Base-by-base conservation (phyloP, 2,329 filamentous ascomycete genomes). In the Nemania sp. region DNA sequence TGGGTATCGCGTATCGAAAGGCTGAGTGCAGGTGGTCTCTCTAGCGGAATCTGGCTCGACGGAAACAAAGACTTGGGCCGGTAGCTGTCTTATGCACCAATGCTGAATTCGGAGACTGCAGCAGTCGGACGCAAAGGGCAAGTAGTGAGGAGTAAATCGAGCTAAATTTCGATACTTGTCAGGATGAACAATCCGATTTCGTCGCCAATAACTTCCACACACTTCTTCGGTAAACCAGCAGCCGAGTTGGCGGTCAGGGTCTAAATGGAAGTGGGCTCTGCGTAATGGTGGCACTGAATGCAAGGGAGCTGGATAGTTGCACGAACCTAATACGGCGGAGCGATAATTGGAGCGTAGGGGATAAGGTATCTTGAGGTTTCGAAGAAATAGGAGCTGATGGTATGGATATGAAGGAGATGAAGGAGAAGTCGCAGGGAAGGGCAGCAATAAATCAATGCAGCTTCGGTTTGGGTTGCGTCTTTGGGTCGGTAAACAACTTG, bases 401-500 rank as follows among this genome's bases (percentile, higher is more conserved):
- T 43, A 43, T 31, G n/a, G n/a, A 31, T 11, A 6, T 28, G 26
- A 28, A 6, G 26, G 12, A 19, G 2, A 44, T 44, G 43, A 45
- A 54, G 46, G 24, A 59, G 51, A 44, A 49, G 47, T 49, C 43
- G 33, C 54, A 48, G 44, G 41, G 45, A 42, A 50, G 41, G 19
- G 14, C 4, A 22, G 31, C 24, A 31, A 57, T 44, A 45, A 49
- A 14, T 9, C 23, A 22, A 17, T 30, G 49, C 45, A 55, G 45
- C 48, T 56, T 52, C 52, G 44, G 26, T 48, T 34, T 24, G 19
- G 15, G 28, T 33, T 19, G 9, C 22, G 19, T n/a, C n/a, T 28
- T 12, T 15, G 37, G 33, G 24, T 30, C 37, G 63, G 65, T 68
- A 66, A 67, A 68, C 65, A 68, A 67, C 47, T 45, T 31, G 36